Conservation (phyloP, 768 basidiomycete genomes). For the Xerocomellus amylosporus region DNA sequence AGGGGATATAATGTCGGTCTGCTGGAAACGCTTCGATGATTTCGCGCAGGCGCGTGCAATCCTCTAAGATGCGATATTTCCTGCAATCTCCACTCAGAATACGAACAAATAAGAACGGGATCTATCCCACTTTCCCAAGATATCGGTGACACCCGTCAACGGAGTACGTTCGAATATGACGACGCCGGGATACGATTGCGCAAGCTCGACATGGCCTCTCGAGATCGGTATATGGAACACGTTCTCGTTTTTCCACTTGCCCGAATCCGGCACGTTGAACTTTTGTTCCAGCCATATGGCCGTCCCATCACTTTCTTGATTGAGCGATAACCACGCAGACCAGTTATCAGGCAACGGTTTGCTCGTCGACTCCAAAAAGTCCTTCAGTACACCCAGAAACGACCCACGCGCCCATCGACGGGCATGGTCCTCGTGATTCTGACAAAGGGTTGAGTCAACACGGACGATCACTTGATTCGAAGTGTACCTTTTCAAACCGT, state of each 20-base stretch:
- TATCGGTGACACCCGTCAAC: conserved; percentile 56
- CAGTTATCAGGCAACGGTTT: conserved; percentile 41
- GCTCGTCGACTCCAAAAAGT: conserved; percentile 38
- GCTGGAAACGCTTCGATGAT: conserved; percentile 52
- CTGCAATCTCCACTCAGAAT: conserved; percentile 32
- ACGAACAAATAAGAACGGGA: neutral
- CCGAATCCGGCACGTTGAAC: conserved; percentile 65
- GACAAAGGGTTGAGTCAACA: conserved; percentile 11
- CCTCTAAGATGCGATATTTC: conserved; percentile 69
- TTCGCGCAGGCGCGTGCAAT: conserved; percentile 68
- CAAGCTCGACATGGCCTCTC: conserved; percentile 16
- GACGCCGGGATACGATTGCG: conserved; percentile 51
- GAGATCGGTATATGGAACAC: conserved; percentile 57
- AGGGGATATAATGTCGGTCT: conserved; percentile 59
- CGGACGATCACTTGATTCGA: neutral
- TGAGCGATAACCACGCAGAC: conserved; percentile 73
- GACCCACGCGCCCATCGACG: conserved; percentile 74
- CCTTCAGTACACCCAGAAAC: conserved; percentile 45
- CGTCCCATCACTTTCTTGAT: conserved; percentile 68
- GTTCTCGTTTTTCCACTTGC: conserved; percentile 56
- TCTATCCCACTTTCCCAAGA: conserved; percentile 57
- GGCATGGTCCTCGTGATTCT: conserved; percentile 74
- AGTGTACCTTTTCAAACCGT: conserved; percentile 63
- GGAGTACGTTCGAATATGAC: conserved; percentile 78
- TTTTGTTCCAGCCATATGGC: conserved; percentile 81